phyloP scores from a whole-genome alignment of 176 grass and related monocot genomes.

The Poa annua region DNA sequence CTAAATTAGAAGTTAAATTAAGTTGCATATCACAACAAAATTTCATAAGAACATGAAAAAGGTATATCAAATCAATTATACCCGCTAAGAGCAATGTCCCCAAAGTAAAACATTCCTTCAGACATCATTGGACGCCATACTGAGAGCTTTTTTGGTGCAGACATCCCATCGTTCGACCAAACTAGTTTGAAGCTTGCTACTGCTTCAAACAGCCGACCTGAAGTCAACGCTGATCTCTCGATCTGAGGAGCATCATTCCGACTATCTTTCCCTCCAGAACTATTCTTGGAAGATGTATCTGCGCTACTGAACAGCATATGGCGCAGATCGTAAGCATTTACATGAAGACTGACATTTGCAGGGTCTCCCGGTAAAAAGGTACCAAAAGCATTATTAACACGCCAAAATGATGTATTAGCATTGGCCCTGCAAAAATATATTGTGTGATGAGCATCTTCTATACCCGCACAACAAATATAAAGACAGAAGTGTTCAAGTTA shows the following conservation, averaged over 20 bases:
- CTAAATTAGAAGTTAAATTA: constrained; percentile 51
- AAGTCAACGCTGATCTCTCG: constrained; percentile 60
- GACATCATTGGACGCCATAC: constrained; percentile 88
- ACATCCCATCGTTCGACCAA: constrained; percentile 79
- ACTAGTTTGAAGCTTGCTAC: constrained; percentile 87
- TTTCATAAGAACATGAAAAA: constrained; percentile 21
- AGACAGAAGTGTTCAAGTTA: constrained; percentile 41
- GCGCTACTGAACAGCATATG: constrained; percentile 73
- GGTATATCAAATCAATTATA: constrained; percentile 43
- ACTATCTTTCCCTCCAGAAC: constrained; percentile 42
- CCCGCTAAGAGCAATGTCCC: constrained; percentile 90
- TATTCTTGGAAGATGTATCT: constrained; percentile 49
- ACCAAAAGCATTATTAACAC: constrained; percentile 88
- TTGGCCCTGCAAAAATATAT: constrained; percentile 53
- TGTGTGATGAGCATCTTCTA: constrained; percentile 39
- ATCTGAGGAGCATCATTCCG: constrained; percentile 48
- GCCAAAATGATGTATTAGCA: constrained; percentile 77
- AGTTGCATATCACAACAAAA: constrained; percentile 28
- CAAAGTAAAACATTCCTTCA: constrained; percentile 82
- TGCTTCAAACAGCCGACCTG: constrained; percentile 73
- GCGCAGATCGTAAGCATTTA: constrained; percentile 81
- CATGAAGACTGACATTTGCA: constrained; percentile 53
- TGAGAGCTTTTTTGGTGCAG: constrained; percentile 81
- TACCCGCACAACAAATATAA: constrained; percentile 32
- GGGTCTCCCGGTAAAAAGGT: constrained; percentile 79